Base-by-base conservation (phyloP, 2,329 filamentous ascomycete genomes). In the Orbilia brochopaga region DNA sequence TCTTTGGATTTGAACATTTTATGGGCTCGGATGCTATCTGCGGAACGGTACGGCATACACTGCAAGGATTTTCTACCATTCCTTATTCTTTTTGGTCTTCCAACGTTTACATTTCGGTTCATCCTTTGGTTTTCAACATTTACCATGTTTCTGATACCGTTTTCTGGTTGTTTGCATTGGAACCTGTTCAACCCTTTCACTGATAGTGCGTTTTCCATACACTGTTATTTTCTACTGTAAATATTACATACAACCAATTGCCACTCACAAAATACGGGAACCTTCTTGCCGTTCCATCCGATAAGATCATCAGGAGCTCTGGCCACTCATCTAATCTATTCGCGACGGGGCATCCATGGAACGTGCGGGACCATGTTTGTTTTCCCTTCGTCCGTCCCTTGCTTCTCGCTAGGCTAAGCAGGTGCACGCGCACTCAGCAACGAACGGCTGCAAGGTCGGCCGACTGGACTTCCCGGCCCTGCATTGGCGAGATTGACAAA, bases 51-150 rank as follows among this genome's bases (percentile, higher is more conserved):
- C n/a, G 27, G 27, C 27, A 32, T 32, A 32, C 8, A 32, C 27
- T 59, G 58, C 61, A 69, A 57, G 56, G 64, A 59, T 42, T 32
- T 44, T 35, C 24, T 52, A 6, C n/a, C 5, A 8, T 7, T 53
- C 53, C 30, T 58, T 53, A 61, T 52, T 62, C 57, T 24, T 46
- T 69, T 24, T 42, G 15, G 23, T 32, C 21, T n/a, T 30, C 23
- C 37, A 23, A 50, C 40, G 17, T 48, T 55, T 64, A 54, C 37
- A 27, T 51, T 55, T 58, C 52, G 19, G 30, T 54, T 32, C 17
- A 55, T 58, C 44, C 15, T 44, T 44, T 44, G 40, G 3, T 44
- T 17, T 15, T 32, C 27, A 8, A 32, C 27, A 32, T 32, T 32
- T 32, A n/a, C 8, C 27, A 32, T 8, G 27, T 32, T 32, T 32